Conservation (phyloP, 129 eudicot genomes). For the Lactuca sativa region DNA sequence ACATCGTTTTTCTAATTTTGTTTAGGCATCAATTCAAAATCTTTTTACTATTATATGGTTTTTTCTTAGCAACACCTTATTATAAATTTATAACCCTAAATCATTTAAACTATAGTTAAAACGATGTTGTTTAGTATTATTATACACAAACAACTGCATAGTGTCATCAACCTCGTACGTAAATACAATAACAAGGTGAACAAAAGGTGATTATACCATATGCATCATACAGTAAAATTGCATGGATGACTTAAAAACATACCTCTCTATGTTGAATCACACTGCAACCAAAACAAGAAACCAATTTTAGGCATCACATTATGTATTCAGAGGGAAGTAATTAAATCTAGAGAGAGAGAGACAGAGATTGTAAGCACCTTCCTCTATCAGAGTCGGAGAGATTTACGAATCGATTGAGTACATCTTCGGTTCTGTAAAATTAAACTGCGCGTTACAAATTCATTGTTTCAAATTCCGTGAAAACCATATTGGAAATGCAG, state of each 20-base stretch:
- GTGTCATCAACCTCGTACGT: conserved; percentile 12
- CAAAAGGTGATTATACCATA: neutral
- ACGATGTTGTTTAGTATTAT: conserved; percentile 1
- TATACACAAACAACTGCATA: neutral
- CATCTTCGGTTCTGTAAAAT: conserved; percentile 61
- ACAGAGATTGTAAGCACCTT: conserved; percentile 33
- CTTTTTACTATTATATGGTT: no score
- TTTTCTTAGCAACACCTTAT: no score
- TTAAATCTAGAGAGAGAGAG: neutral
- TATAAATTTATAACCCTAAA: no score
- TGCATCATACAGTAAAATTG: neutral
- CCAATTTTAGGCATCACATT: conserved; percentile 5
- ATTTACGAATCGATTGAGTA: conserved; percentile 54
- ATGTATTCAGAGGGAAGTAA: neutral
- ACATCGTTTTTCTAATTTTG: neutral
- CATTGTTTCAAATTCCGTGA: neutral
- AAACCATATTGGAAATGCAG: neutral
- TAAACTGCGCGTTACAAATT: neutral
- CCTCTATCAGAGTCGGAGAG: conserved; percentile 75
- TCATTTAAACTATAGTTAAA: neutral
- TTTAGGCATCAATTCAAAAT: no score
- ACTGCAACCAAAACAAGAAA: conserved; percentile 46
- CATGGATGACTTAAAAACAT: conserved; percentile 23
- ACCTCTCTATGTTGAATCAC: conserved; percentile 68
- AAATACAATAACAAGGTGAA: neutral